Evolutionary conservation across 257 asterid genomes (phyloP), one percentile per base, ranked within the genome.

Genomic region (Ehretia macrophylla): DNA sequence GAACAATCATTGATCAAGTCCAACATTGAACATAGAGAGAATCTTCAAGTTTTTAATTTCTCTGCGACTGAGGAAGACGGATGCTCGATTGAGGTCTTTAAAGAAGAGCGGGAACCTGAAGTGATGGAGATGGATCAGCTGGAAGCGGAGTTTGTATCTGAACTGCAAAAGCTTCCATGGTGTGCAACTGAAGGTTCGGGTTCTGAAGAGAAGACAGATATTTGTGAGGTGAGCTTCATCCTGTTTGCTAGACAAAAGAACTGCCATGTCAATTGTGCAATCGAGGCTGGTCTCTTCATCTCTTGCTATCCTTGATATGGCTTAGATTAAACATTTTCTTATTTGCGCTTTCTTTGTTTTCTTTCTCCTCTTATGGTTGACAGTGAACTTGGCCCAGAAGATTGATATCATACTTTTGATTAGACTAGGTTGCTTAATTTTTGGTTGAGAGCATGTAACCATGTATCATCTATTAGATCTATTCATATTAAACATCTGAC

Each of bases 91-190:
- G 71, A 76, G 40, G 78, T 55, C 55, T 47, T 72, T 39, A 83
- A 68, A 9, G 84, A 75, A 50, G 79, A 78, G 40, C 77, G 48
- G 67, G 71, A 38, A 53, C 79, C 77, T 8, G 83, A 81, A 42
- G 76, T 68, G 14, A 44, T 77, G 65, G 86, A 77, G 64, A 70
- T 84, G 80, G 81, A 81, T 74, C 80, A 68, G 67, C 67, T 84
- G 47, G 86, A 77, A 71, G 79, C 84, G 8, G 86, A 81, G 66
- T 76, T 84, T 0, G 77, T 77, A 46, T 65, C 63, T 1, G 88
- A 84, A 54, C 61, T 81, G 11, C 75, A 77, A 68, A 84, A 81
- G 69, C 82, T 84, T 72, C 85, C 81, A 0, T 74, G 71, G 75
- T 67, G 66, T 45, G 61, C 51, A 16, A 48, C 63, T 4, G 81